phyloP scores from a whole-genome alignment of 768 basidiomycete species.

The Boletales sp. region DNA sequence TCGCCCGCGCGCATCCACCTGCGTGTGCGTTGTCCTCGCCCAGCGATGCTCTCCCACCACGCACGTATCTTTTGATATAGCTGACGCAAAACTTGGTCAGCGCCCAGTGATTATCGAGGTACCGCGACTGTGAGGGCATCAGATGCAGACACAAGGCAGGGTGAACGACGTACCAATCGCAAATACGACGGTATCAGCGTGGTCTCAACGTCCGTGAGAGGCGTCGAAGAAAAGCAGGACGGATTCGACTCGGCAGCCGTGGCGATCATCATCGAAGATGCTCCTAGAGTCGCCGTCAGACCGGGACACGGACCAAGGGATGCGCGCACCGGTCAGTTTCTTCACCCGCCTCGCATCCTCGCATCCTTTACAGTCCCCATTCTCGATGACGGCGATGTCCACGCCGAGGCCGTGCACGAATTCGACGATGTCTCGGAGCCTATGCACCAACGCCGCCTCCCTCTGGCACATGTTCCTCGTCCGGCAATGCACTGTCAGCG shows the following conservation, averaged over 20 bases:
- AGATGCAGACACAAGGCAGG: not conserved
- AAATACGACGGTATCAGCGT: constrained; percentile 71
- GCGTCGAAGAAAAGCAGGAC: constrained; percentile 72
- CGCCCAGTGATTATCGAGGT: constrained; percentile 75
- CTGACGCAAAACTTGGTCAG: constrained; percentile 85
- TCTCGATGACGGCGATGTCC: constrained; percentile 87
- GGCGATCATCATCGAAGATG: constrained; percentile 94
- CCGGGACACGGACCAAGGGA: not conserved
- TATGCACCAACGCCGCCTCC: constrained; percentile 73
- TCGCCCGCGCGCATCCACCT: constrained; percentile 54
- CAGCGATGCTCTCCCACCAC: not conserved
- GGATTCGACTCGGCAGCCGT: constrained; percentile 93
- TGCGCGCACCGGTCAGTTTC: constrained; percentile 61
- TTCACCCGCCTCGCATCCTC: constrained; percentile 77
- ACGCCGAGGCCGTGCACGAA: constrained; percentile 72
- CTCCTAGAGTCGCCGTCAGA: constrained; percentile 41
- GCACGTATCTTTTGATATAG: constrained; percentile 40
- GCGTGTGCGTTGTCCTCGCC: constrained; percentile 26
- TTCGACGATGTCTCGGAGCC: constrained; percentile 82
- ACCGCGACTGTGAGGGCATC: constrained; percentile 49
- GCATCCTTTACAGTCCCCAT: constrained; percentile 85
- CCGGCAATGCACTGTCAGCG: constrained; percentile 92
- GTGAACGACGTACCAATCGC: constrained; percentile 50
- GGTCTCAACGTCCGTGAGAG: constrained; percentile 64
- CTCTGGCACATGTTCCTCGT: constrained; percentile 87